Base-by-base conservation (phyloP, 73 alveolate species). In the Paraurostyla sp. region DNA sequence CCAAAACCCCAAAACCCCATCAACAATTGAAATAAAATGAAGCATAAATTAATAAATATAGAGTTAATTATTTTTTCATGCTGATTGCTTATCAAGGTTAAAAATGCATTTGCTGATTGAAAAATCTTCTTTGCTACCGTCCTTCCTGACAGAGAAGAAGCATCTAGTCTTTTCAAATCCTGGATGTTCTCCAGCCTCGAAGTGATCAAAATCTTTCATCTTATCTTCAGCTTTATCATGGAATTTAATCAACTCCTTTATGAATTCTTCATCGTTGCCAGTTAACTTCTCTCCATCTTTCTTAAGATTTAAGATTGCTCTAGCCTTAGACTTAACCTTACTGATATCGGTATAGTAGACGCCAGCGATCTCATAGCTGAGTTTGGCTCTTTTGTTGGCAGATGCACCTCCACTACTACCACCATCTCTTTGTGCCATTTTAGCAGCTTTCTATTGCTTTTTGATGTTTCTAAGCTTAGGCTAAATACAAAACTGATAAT, bases 101-200 rank as follows among this genome's bases (percentile, higher is more conserved):
- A 90, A 83, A 73, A 93, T 54, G 69, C 99, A 95, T 71, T 95
- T 95, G 15, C 91, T 57, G 62, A 94, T 68, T 50, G 95, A 80
- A 91, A 95, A 95, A 80, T 95, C 99, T 59, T 95, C 99, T 54
- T 92, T 89, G 33, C 92, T 45, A 36, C 99, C 99, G 60, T 95
- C 97, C 57, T 81, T 83, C 80, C 87, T 91, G 30, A 94, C 98
- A 9, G 92, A 97, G 80, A 95, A 94, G 96, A 94, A 95, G 81
- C 99, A 95, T 80, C 97, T 94, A 65, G 97, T 95, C 51, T 94
- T 95, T 32, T 91, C 92, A 81, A 89, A 90, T 57, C 83, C 87
- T 38, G 99, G 99, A 75, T 95, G 98, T 25, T 82, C 87, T n/a
- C 93, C 99, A 75, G 95, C 97, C 45, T 84, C 83, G 81, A 95